Base-by-base conservation (phyloP, 1,284 basidiomycete genomes). In the Moesziomyces globuligerus region DNA sequence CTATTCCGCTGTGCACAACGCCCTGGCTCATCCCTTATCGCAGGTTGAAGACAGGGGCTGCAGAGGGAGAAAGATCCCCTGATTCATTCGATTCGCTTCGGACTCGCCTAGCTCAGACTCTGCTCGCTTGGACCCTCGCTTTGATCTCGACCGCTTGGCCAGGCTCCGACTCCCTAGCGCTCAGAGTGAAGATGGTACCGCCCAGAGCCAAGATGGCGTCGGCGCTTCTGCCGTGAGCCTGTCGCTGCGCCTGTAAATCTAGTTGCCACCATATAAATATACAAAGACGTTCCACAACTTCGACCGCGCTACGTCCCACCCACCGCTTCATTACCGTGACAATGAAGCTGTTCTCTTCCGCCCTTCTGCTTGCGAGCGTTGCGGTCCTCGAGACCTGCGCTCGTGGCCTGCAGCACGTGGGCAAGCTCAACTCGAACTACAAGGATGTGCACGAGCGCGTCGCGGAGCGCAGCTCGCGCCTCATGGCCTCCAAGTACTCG, bases 361-460 rank as follows among this genome's bases (percentile, higher is more conserved):
- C 48, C 9, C 26, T 64, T 13, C 25, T 69, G 21, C 59, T 69
- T 11, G 55, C 55, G 4, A 26, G 47, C 3, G 43, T 44, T n/a
- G 59, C 59, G 7, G 55, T 69, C 36, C 48, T 51, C 59, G 55
- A 62, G 43, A 50, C 55, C 13, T 54, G 50, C 40, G 66, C 59
- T 17, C 66, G 66, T 18, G 59, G 66, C 23, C 40, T 69, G 11
- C 50, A 69, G 18, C 66, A 69, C 24, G 66, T 69, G 23, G 66
- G 66, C 42, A 69, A 61, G 28, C 49, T 56, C 29, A 29, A 64
- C 17, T 51, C 59, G 29, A 38, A 48, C 58, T 62, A 64, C 29
- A 21, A 47, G 36, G 59, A 62, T 26, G 44, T 51, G 7, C 66
- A 58, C 21, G 45, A 64, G 21, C 58, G 66, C 23, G 55, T 51